These are phyloP conservation scores for Fusarium poae DNA, from an alignment of 2,329 filamentous ascomycete species.

Conservation along the genomic window DNA sequence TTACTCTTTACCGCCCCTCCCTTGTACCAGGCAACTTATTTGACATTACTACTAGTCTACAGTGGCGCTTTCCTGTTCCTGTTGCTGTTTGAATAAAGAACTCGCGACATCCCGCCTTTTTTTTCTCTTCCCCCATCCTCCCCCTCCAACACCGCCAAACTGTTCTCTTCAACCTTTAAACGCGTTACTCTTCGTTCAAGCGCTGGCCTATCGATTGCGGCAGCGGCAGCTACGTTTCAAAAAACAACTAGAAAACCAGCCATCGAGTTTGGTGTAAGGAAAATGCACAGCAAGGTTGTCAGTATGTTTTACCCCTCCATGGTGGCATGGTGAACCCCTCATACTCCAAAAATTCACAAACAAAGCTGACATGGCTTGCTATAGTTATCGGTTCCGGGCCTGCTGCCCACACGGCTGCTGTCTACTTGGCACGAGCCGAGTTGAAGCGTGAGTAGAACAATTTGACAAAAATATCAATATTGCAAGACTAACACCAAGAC, in stretches of 20 bases:
- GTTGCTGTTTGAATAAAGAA: slow-evolving; percentile 22
- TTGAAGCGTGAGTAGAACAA: slow-evolving; percentile 74
- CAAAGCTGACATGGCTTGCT: slow-evolving; percentile 16
- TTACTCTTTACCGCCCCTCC: slow-evolving; percentile 29
- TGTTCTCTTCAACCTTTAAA: slow-evolving; percentile 89
- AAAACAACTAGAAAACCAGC: slow-evolving; percentile 57
- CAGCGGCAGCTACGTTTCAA: slow-evolving; percentile 73
- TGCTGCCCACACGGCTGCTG: slow-evolving; percentile 95
- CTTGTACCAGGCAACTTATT: slow-evolving; percentile 2
- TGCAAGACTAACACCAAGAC: slow-evolving; percentile 28
- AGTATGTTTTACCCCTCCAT: slow-evolving; percentile 67
- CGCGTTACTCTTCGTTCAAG: slow-evolving; percentile 80
- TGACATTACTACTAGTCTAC: background rate
- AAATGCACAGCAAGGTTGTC: slow-evolving; percentile 94
- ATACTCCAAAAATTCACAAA: background rate
- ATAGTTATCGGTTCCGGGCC: slow-evolving; percentile 91
- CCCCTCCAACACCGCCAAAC: slow-evolving; percentile 71
- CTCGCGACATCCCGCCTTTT: slow-evolving; percentile 35
- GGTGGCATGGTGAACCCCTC: slow-evolving; percentile 15
- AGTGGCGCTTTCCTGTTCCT: slow-evolving; percentile 19
- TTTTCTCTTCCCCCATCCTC: background rate
- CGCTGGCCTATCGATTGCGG: slow-evolving; percentile 79
- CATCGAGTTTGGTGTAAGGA: slow-evolving; percentile 61
- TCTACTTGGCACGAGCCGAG: slow-evolving; percentile 95
- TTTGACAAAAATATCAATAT: background rate